phyloP scores from a whole-genome alignment of 306 rosid species.

The Pterocarpus santalinus region DNA sequence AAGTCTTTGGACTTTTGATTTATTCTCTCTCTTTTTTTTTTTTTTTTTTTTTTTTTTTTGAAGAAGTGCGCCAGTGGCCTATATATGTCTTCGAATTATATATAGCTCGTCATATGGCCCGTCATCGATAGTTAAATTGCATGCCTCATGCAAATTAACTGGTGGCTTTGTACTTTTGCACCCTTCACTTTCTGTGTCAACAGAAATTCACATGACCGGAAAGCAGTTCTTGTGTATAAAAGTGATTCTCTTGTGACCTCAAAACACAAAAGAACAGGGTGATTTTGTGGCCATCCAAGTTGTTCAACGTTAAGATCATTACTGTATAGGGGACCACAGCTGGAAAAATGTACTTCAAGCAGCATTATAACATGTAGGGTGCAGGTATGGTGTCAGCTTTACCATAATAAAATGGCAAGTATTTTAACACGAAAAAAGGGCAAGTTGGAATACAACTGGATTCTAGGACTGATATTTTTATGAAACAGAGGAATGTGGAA shows the following conservation, averaged over 20 bases:
- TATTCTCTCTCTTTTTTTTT: neutral
- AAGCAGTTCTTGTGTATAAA: neutral
- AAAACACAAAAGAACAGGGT: neutral
- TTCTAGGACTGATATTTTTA: slow-evolving; percentile 13
- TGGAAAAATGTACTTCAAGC: slow-evolving; percentile 25
- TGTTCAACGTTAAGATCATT: slow-evolving; percentile 13
- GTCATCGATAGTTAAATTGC: slow-evolving; percentile 27
- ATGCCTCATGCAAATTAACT: slow-evolving; percentile 16
- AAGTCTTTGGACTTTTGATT: neutral
- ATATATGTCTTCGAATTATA: neutral
- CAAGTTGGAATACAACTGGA: slow-evolving; percentile 25
- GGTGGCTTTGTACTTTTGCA: slow-evolving; percentile 19
- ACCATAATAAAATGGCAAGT: slow-evolving; percentile 9
- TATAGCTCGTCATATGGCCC: neutral
- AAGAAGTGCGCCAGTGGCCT: slow-evolving; percentile 35
- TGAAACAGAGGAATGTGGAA: slow-evolving; percentile 11
- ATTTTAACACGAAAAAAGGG: neutral
- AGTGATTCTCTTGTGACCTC: neutral
- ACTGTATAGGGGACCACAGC: slow-evolving; percentile 23
- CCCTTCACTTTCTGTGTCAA: slow-evolving; percentile 1
- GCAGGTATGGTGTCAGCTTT: slow-evolving; percentile 29
- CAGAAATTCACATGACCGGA: slow-evolving; percentile 21
- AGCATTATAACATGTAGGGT: slow-evolving; percentile 5
- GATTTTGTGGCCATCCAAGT: slow-evolving; percentile 23
- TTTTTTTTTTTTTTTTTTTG: neutral